Percentiles rank a stretch among this genome's conserved stretches.
phyloP scores from a whole-genome alignment of 1,139 yeast genomes.

The Magnusiomyces magnusii region DNA sequence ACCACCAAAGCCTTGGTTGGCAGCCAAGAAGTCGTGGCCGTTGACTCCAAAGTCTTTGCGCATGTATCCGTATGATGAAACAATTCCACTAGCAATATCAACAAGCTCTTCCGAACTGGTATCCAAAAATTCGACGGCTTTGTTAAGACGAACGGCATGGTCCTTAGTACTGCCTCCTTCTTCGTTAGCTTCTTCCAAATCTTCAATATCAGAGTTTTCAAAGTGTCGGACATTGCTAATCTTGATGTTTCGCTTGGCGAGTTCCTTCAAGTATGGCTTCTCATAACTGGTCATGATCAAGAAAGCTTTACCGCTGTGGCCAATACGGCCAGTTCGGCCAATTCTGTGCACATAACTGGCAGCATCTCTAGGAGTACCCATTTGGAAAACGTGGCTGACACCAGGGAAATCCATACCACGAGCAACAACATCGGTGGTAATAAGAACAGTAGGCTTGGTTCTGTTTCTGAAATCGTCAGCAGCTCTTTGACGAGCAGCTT shows the following conservation, averaged over 20 bases:
- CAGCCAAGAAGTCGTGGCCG: slow-evolving; percentile 12
- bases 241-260: slow-evolving; percentile 20
- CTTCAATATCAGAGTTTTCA: not conserved
- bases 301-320: slow-evolving; percentile 53
- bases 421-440: slow-evolving; percentile 92
- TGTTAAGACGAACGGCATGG: slow-evolving; percentile 3
- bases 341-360: slow-evolving; percentile 85
- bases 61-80: slow-evolving; percentile 12
- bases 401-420: slow-evolving; percentile 93
- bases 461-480: slow-evolving; percentile 49
- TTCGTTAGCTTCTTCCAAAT: slow-evolving; percentile 6
- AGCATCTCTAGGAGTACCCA: slow-evolving; percentile 64
- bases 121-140: slow-evolving; percentile 13
- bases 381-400: slow-evolving; percentile 73
- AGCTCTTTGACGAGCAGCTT: slow-evolving; percentile 51
- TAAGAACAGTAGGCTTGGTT: slow-evolving; percentile 47
- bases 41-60: slow-evolving; percentile 15
- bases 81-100: slow-evolving; percentile 11
- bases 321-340: slow-evolving; percentile 97
- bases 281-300: slow-evolving; percentile 28
- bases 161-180: not conserved
- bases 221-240: slow-evolving; percentile 16
- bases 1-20: slow-evolving; percentile 3
- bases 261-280: slow-evolving; percentile 20
- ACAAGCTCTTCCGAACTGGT: slow-evolving; percentile 12